Base-by-base conservation (phyloP, 805 yeast genomes). In the Candida wancherniae region DNA sequence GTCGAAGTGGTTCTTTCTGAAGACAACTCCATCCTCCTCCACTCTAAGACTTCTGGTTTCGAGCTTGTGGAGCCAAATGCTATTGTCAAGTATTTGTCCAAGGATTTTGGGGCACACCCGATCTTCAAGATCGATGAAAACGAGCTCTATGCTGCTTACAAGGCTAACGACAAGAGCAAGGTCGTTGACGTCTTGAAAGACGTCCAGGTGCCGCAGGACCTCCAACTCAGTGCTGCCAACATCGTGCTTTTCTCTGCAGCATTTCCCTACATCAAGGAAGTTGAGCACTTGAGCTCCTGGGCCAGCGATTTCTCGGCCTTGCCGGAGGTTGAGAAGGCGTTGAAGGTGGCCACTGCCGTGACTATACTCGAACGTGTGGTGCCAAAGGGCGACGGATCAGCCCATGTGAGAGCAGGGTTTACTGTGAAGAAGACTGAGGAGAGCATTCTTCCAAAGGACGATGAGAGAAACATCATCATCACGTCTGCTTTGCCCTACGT, bases 401-500 rank as follows among this genome's bases (percentile, higher is more conserved):
- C 50, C 25, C 53, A 61, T 25, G 45, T 63, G 28, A 43, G 42
- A 29, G 18, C 45, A 3, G 67, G 67, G 3, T 52, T 49, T 37
- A 39, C 55, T 11, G 67, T 64, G 5, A 52, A 54, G 34, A 33
- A 46, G n/a, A 51, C 49, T 23, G 50, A 25, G 8, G 58, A 45
- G n/a, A 42, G 50, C 29, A 57, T 61, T 29, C 28, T 48, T 30
- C 98, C 97, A 36, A 75, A 74, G 46, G 66, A 71, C 15, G 73
- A 72, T 34, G 83, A 83, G 62, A 74, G 82, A 52, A 92, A 92
- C 61, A 75, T 90, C 34, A 66, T 92, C 47, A 80, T 92, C 53
- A 90, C 97, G 2, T 88, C 97, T 15, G 97, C 99, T 19, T 73
- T 92, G 50, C 99, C 99, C 8, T 92, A 92, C 50, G 99, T 92